A percentile compares a stretch with the other conserved stretches of the same genome.
These are phyloP conservation scores for Nyctanthes arbortristis DNA, from an alignment of 257 asterid species.

Conservation along the genomic window DNA sequence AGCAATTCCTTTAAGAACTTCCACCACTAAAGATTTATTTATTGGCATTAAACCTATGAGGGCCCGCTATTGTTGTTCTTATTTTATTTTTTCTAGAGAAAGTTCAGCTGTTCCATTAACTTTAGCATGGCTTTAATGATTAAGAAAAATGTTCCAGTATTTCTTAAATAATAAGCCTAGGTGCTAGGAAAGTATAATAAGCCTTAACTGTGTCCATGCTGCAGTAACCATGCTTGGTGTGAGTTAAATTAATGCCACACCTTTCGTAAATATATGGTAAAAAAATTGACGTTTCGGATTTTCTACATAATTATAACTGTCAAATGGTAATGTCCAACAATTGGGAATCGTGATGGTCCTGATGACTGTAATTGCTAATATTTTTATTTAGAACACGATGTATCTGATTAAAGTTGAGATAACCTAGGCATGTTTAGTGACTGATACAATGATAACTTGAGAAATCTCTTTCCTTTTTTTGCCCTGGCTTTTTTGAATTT, in stretches of 20 bases:
- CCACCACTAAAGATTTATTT: neutral
- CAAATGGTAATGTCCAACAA: neutral
- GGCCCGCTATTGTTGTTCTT: neutral
- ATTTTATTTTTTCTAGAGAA: neutral
- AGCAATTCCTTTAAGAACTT: neutral
- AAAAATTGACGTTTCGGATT: neutral
- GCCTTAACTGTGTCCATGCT: neutral
- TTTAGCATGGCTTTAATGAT: neutral
- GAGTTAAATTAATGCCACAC: neutral
- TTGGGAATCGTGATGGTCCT: neutral
- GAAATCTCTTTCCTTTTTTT: neutral
- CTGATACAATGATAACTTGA: neutral
- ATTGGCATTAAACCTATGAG: neutral
- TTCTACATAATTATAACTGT: neutral
- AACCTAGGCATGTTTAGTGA: neutral
- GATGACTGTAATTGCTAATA: neutral
- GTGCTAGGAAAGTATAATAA: neutral
- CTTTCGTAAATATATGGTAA: neutral
- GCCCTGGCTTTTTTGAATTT: neutral
- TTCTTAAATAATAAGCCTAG: neutral
- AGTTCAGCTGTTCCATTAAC: neutral
- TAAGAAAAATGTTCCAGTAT: neutral
- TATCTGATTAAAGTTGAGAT: neutral
- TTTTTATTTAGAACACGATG: neutral
- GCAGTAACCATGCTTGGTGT: neutral